Base-by-base conservation (phyloP, 2,329 filamentous ascomycete species). In the Ustulina deusta region DNA sequence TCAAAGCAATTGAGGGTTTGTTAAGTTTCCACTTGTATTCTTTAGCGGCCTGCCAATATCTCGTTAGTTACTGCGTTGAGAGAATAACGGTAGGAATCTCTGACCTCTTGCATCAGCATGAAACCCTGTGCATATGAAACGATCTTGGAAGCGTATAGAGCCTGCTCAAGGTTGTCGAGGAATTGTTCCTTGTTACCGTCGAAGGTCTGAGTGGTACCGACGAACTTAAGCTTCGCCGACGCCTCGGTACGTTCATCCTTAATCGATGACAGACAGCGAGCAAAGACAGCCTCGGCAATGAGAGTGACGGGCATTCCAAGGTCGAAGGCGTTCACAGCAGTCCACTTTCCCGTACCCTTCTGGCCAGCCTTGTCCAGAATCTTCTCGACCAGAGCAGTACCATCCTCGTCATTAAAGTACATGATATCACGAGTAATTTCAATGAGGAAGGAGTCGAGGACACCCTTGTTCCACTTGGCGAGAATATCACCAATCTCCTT, bases 261-360 rank as follows among this genome's bases (percentile, higher is more conserved):
- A 85, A 98, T 89, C 72, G 92, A 91, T 75, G 93, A 97, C 82
- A 99, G 82, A 88, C 96, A 98, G 79, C 96, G 93, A 75, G 94
- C 89, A 79, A 98, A 94, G 77, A 99, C 96, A 75, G 96, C 91
- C 88, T 99, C 96, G 71, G 95, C 96, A 76, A 99, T 99, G 77
- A 99, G 86, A 70, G 96, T 98, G 76, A 99, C 96, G 80, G 96
- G 96, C 93, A 97, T 97, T 79, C 96, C 96, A 71, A 99, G 91
- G 82, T 99, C 96, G 69, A 99, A 91, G 74, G 96, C 94, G 85
- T 99, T 99, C 86, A 99, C 97, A 79, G 96, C 95, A 74, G 96
- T 99, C 96, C 96, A 99, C 89, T 99, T 98, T 85, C 96, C 96
- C 76, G 96, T 98, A 85, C 96, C 96, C 88, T 99, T 99, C 88